Evolutionary conservation across 2,329 filamentous ascomycete genomes (phyloP).

Genomic region (Penicillium sp.): DNA sequence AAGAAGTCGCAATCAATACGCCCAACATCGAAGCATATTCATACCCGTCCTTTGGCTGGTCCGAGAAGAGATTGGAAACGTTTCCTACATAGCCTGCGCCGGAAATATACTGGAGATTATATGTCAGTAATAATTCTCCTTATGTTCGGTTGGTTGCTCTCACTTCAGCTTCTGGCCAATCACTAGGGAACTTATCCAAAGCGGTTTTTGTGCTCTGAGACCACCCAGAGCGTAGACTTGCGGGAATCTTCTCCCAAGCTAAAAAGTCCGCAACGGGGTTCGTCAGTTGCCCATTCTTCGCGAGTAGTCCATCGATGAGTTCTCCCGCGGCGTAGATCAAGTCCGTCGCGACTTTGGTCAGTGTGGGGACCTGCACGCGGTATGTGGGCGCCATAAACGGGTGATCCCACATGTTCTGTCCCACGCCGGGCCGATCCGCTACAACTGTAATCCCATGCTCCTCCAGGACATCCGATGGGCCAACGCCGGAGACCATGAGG

Average conservation of each 20-base stretch:
- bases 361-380: slow-evolving; percentile 27
- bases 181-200: slow-evolving; percentile 30
- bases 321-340: slow-evolving; percentile 16
- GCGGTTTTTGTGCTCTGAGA: slow-evolving; percentile 4
- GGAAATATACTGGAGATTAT: slow-evolving; percentile 26
- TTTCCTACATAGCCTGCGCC: slow-evolving; percentile 29
- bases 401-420: slow-evolving; percentile 40
- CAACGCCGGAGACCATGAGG: slow-evolving; percentile 53
- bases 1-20: slow-evolving; percentile 37
- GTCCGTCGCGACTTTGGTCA: slow-evolving; percentile 18
- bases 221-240: slow-evolving; percentile 14
- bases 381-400: slow-evolving; percentile 31
- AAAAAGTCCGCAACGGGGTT: slow-evolving; percentile 30
- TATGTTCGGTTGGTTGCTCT: background rate
- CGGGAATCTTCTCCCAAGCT: slow-evolving; percentile 36
- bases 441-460: slow-evolving; percentile 29
- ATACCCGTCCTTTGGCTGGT: slow-evolving; percentile 23
- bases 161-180: slow-evolving; percentile 43
- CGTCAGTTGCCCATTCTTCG: slow-evolving; percentile 27
- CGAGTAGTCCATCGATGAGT: slow-evolving; percentile 13
- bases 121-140: background rate
- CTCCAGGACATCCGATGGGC: slow-evolving; percentile 34
- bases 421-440: slow-evolving; percentile 34
- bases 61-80: slow-evolving; percentile 22
- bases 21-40: slow-evolving; percentile 30